These are phyloP conservation scores for Phytophthora podocarpi DNA, from an alignment of 352 stramenopile species.

Conservation along the genomic window DNA sequence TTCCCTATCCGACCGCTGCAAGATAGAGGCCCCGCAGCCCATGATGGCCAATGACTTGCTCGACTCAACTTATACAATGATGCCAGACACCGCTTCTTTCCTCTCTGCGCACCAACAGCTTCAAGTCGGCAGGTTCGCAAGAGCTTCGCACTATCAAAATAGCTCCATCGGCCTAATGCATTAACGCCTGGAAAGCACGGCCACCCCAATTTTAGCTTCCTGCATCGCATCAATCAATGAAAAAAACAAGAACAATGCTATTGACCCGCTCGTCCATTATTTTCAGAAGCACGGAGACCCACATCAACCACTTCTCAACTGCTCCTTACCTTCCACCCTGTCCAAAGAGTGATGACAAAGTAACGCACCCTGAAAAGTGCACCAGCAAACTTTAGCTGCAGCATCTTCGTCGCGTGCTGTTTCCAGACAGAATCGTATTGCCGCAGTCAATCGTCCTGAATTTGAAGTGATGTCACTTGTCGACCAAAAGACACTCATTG, in stretches of 20 bases:
- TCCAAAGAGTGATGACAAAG: not conserved
- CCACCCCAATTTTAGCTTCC: constrained; percentile 21
- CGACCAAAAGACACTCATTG: no score
- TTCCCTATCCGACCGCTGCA: constrained; percentile 48
- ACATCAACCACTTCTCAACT: constrained; percentile 9
- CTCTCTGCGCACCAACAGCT: constrained; percentile 14
- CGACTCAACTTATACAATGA: not conserved
- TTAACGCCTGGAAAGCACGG: no score
- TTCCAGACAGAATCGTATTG: no score
- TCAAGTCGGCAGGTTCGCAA: not conserved
- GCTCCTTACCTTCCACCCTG: not conserved
- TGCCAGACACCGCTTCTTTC: constrained; percentile 6
- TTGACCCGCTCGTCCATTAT: no score
- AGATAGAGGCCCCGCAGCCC: constrained; percentile 72
- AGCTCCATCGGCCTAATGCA: constrained; percentile 1
- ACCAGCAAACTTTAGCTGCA: no score
- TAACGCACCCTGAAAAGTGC: no score
- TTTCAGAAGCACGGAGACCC: no score
- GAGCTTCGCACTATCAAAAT: constrained; percentile 26
- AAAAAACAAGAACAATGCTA: no score
- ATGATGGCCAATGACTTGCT: constrained; percentile 34
- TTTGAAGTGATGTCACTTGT: no score
- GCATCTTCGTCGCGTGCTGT: no score
- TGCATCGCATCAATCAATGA: no score
- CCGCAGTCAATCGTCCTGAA: no score